Evolutionary conservation across 768 basidiomycete species (phyloP).

Genomic region (Mycena vulgaris): DNA sequence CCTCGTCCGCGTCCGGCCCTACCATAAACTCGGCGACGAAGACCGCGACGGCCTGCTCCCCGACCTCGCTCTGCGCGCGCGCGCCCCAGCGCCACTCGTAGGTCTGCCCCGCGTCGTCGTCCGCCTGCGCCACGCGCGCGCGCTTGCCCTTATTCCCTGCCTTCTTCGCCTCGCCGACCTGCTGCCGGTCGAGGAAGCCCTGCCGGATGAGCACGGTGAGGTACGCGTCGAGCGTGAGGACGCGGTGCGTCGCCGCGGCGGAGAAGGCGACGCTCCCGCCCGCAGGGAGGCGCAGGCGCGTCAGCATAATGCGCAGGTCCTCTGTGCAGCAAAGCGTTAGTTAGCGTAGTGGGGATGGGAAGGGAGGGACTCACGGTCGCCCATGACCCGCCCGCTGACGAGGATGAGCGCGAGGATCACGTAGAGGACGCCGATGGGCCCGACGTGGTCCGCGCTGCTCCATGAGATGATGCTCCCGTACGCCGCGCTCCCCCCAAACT

Average conservation of each 20-base stretch:
- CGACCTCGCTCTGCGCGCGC: constrained; percentile 85
- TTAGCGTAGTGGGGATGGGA: not conserved
- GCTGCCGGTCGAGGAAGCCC: constrained; percentile 82
- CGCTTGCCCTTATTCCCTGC: constrained; percentile 63
- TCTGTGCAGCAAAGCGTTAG: constrained; percentile 55
- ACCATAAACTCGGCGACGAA: constrained; percentile 91
- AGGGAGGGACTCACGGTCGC: constrained; percentile 72
- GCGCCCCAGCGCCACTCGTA: constrained; percentile 82
- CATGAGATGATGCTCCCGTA: constrained; percentile 84
- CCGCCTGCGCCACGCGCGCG: constrained; percentile 64
- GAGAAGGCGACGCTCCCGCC: constrained; percentile 66
- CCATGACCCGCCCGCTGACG: constrained; percentile 81
- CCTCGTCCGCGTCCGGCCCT: constrained; percentile 55
- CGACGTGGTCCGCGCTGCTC: constrained; percentile 78
- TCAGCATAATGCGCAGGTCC: constrained; percentile 79
- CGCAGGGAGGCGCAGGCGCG: constrained; percentile 74
- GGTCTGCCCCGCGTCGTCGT: constrained; percentile 46
- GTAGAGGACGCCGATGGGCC: constrained; percentile 80
- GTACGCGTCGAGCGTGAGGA: constrained; percentile 74
- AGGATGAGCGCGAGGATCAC: constrained; percentile 88
- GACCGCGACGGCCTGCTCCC: constrained; percentile 79
- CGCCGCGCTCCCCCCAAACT: constrained; percentile 52
- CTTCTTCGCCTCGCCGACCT: constrained; percentile 64
- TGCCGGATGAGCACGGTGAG: constrained; percentile 77
- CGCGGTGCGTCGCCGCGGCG: constrained; percentile 63